Evolutionary conservation across 768 basidiomycete genomes (phyloP).

Genomic region (Leucocoprinus leucothites): DNA sequence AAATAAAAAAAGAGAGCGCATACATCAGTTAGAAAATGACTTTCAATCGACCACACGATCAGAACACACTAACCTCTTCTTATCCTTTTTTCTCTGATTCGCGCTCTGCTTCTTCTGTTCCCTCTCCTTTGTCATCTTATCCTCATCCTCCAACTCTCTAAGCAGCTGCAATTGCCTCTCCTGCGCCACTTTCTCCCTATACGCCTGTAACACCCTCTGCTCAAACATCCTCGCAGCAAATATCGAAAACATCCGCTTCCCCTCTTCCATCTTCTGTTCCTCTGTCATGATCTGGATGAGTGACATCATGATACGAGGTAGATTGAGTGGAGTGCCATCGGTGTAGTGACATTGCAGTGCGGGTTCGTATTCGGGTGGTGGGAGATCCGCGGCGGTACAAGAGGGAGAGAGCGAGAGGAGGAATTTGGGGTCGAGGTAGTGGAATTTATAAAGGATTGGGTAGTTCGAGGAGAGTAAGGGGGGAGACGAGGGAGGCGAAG

Average conservation of each 20-base stretch:
- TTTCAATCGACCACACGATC: conserved; percentile 1
- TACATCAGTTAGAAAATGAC: no score
- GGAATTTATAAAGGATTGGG: background rate
- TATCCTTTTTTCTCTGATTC: conserved; percentile 99
- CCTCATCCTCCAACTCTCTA: conserved; percentile 94
- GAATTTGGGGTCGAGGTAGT: background rate
- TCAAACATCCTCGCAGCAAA: conserved; percentile 99
- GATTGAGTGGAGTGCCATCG: conserved; percentile 1
- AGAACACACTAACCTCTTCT: conserved; percentile 58
- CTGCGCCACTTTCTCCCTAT: conserved; percentile 94
- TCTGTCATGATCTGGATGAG: conserved; percentile 76
- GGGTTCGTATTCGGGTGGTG: background rate
- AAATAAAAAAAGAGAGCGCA: conserved; percentile 9
- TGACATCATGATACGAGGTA: conserved; percentile 4
- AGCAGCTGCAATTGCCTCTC: conserved; percentile 92
- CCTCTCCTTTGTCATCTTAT: conserved; percentile 78
- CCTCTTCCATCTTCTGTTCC: conserved; percentile 98
- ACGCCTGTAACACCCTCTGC: conserved; percentile 94
- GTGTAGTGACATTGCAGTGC: background rate
- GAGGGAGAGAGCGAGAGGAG: background rate
- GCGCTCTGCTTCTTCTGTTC: conserved; percentile 93
- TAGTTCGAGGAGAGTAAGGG: background rate
- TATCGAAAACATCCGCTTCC: conserved; percentile 99
- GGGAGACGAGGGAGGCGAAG: background rate
- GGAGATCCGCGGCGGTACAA: background rate